phyloP scores from a whole-genome alignment of 495 filamentous ascomycete species.

The Penicillium silybi region DNA sequence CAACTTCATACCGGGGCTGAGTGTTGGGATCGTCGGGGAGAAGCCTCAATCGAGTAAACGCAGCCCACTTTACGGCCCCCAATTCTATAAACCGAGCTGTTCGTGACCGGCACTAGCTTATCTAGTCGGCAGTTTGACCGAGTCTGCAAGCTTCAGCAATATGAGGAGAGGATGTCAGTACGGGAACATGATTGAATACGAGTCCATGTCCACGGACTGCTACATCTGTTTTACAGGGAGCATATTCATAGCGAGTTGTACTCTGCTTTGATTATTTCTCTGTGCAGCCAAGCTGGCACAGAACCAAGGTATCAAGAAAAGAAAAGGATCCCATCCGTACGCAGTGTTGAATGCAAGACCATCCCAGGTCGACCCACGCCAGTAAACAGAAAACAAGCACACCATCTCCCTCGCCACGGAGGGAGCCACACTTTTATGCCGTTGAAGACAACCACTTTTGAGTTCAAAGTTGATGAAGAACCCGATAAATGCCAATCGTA shows the following conservation, averaged over 20 bases:
- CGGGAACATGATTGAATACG: not conserved
- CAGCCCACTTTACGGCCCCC: not conserved
- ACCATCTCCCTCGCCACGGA: constrained; percentile 32
- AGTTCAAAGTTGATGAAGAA: constrained; percentile 47
- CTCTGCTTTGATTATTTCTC: not conserved
- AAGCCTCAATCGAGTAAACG: not conserved
- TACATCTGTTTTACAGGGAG: not conserved
- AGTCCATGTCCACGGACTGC: not conserved
- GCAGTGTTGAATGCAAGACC: constrained; percentile 50
- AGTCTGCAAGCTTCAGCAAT: not conserved
- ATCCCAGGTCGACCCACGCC: constrained; percentile 38
- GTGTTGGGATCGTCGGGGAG: not conserved
- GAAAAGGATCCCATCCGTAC: constrained; percentile 32
- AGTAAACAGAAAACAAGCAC: constrained; percentile 31
- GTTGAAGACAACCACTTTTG: constrained; percentile 64
- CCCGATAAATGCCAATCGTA: constrained; percentile 49
- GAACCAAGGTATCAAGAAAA: constrained; percentile 26
- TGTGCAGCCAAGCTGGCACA: not conserved
- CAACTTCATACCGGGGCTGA: not conserved
- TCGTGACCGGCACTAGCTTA: no score
- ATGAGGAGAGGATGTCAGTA: not conserved
- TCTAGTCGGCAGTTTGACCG: not conserved
- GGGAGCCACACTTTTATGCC: constrained; percentile 50
- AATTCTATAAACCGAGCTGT: not conserved
- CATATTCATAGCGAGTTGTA: not conserved